Evolutionary conservation across 2,329 filamentous ascomycete species (phyloP), one percentile per base, ranked within the genome.

Genomic region (Endocalyx cinctus): DNA sequence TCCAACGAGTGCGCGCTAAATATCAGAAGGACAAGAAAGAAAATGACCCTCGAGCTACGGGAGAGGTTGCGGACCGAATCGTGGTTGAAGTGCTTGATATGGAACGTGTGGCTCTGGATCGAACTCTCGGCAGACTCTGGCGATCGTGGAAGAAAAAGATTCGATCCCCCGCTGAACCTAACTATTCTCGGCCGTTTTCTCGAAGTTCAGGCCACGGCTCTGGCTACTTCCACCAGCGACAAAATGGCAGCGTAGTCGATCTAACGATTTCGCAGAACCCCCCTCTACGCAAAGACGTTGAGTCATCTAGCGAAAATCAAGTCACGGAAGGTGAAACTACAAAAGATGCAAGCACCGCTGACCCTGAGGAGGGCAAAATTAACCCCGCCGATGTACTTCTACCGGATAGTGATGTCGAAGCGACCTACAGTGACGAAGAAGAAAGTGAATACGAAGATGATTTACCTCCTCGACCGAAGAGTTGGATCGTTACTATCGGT

Each of bases 71-170:
- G 25, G 79, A 86, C 42, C 77, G 79, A 12, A 72, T 94, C 33
- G 69, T 89, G n/a, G 81, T 98, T 17, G 86, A 94, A 51, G 90
- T 97, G 51, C 67, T 79, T 34, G 92, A 98, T 55, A 87, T 96
- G 72, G 92, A 97, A 55, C 87, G 89, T 47, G 77, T 97, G 43
- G 90, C 90, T 6, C 70, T 97, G 39, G 94, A 95, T 54, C 77
- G 88, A 37, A 89, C 87, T 3, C 67, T 98, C 2, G 92, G 92
- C 14, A 74, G 89, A 30, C 69, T 97, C 27, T 98, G 92, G 92
- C 79, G 92, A 48, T 84, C 86, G 17, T 98, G 92, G 92, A 87
- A 92, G 63, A 95, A 95, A 65, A 78, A 84, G 42, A 72, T 85
- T 47, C 77, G 86, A 37, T 71, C 72, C 6, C 75, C 77, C 1